Evolutionary conservation across 2,329 filamentous ascomycete genomes (phyloP), one percentile per base, ranked within the genome.

Genomic region (Pseudogymnoascus sp.): DNA sequence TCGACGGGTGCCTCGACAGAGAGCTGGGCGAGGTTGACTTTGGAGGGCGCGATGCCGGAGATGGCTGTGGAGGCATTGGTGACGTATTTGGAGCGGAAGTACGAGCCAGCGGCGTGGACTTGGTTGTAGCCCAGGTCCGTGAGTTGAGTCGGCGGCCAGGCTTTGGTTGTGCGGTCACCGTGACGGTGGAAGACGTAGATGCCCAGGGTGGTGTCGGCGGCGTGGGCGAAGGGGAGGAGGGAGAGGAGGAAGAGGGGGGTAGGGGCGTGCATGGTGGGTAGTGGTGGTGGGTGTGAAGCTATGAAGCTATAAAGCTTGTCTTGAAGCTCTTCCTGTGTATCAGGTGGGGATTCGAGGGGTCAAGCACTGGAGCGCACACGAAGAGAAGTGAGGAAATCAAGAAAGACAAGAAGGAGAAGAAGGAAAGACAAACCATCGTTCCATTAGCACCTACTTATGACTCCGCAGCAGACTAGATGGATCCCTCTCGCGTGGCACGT

Each of bases 181-280:
- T 97, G 93, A 53, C 93, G 89, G 69, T 91, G 86, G 80, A 96
- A 96, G 76, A 96, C 86, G 75, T 93, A 95, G 53, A 88, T 86
- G 61, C 91, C 92, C 14, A 96, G 81, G 28, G 73, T 66, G 1
- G 72, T 74, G 60, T 74, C 71, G 26, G 72, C 67, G 19, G 69
- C 72, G 22, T 67, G 65, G 28, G 68, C 69, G 38, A 77, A 69
- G n/a, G 74, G 71, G 56, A 77, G 65, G 59, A 78, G 68, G 61
- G 76, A 70, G 43, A 78, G 74, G 65, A 79, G 68, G 64, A 80
- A 69, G 63, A 79, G 65, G 24, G 75, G 70, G 65, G 78, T 78
- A 68, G 68, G 43, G 24, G 43, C 43, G 24, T 28, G 43, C 43
- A 50, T 50, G 12, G 6, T 50, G 24, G 22, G 41, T 12, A 5